A percentile compares a stretch with the other conserved stretches of the same genome.
Evolutionary conservation across 2,329 filamentous ascomycete species (phyloP).

Genomic region (Penicillium sp.): DNA sequence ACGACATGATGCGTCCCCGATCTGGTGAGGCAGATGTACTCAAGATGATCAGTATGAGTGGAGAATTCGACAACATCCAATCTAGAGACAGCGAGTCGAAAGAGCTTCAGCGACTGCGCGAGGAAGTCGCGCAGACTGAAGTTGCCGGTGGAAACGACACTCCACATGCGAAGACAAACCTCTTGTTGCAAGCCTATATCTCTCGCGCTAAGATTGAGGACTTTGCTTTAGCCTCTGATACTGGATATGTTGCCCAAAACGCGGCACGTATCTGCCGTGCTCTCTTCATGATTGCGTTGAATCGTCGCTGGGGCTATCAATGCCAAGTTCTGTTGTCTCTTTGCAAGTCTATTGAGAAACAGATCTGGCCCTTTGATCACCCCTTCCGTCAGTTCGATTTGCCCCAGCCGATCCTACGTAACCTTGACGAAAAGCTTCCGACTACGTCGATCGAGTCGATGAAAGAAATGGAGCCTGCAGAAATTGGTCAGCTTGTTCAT

Average conservation of each 20-base stretch:
- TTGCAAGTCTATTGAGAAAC: slow-evolving; percentile 95
- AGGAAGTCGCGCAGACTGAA: slow-evolving; percentile 71
- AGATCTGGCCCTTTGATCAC: slow-evolving; percentile 92
- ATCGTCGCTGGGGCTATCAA: slow-evolving; percentile 92
- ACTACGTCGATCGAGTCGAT: slow-evolving; percentile 74
- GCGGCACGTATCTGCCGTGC: slow-evolving; percentile 90
- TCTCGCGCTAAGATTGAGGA: slow-evolving; percentile 84
- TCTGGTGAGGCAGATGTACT: slow-evolving; percentile 89
- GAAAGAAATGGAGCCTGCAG: slow-evolving; percentile 87
- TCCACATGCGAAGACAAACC: slow-evolving; percentile 90
- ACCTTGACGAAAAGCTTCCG: slow-evolving; percentile 77
- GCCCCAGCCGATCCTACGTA: slow-evolving; percentile 74
- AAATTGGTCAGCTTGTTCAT: slow-evolving; percentile 87
- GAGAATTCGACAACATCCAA: slow-evolving; percentile 96
- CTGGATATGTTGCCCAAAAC: slow-evolving; percentile 93
- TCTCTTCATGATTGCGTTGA: slow-evolving; percentile 95
- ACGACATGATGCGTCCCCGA: slow-evolving; percentile 82
- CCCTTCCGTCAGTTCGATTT: slow-evolving; percentile 94
- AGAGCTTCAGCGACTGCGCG: slow-evolving; percentile 72
- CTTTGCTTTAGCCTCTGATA: slow-evolving; percentile 88
- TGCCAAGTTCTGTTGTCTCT: slow-evolving; percentile 86
- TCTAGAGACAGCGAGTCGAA: slow-evolving; percentile 85
- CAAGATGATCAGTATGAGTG: slow-evolving; percentile 95
- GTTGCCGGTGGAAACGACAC: slow-evolving; percentile 66
- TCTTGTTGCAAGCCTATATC: slow-evolving; percentile 90